Evolutionary conservation across 805 yeast species (phyloP), one percentile per base, ranked within the genome.

Genomic region (Grigorovia jiainica): DNA sequence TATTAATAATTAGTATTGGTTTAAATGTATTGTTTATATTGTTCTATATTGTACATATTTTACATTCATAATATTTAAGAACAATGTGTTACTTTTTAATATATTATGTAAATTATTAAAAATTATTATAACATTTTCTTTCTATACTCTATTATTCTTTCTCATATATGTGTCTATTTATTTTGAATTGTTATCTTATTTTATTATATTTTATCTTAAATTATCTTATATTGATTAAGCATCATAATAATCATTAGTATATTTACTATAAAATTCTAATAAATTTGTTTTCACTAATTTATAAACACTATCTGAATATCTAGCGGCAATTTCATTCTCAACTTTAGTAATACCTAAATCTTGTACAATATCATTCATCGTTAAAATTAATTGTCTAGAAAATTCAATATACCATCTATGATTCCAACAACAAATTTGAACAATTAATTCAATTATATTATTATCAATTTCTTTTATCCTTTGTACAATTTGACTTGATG

Each of bases 351-450:
- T 62, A 0, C 97, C 96, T 52, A 84, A 87, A 53, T 80, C 81
- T 33, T 76, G 76, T 19, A 86, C 78, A 42, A 87, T 67, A 41
- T 71, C 73, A 17, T 75, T 65, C 45, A 87, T 63, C 0, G 78
- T 65, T n/a, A 65, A 58, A n/a, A 79, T 57, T 38, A 87, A 66
- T 38, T 68, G 67, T 17, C 94, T 84, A 7, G 94, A 79, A 57
- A 87, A 90, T 50, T 90, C 96, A 48, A 80, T 75, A 65, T 90
- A 94, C 98, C 98, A 92, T 57, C 98, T 76, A 62, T 89, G 97
- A 57, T 87, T 83, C 97, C 97, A 94, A n/a, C 92, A 95, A n/a
- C 82, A 66, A 41, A 92, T 66, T 53, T 82, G 83, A 29, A 89
- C 85, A 43, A 79, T 64, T 18, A 81, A 66, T 43, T 82, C 87